Base-by-base conservation (phyloP, 1,139 yeast genomes). In the Saccharomyces pastorianus region DNA sequence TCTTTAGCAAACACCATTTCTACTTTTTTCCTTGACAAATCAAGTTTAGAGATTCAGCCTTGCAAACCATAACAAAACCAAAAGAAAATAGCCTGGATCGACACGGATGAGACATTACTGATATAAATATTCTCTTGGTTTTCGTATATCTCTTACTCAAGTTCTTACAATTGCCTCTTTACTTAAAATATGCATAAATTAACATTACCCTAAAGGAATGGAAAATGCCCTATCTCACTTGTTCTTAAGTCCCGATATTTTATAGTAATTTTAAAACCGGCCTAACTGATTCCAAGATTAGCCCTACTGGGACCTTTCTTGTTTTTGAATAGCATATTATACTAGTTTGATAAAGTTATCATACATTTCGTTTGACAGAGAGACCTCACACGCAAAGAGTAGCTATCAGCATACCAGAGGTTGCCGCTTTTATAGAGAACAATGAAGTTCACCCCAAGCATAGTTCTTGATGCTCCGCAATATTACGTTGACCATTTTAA, bases 401-500 rank as follows among this genome's bases (percentile, higher is more conserved):
- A 17, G 17, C 17, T 17, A 17, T 17, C 17, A 17, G 17, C 17
- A 17, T 17, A 17, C 23, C 23, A 20, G 23, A 20, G 23, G 23
- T 20, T 20, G 23, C 23, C 23, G 26, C 8, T 17, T 17, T n/a
- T 25, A 34, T 28, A 26, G 44, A 34, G n/a, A 42, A 26, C 6
- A 26, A 81, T 82, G 85, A 80, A 79, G 65, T 70, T 83, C 32
- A 79, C 84, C 2, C 76, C 83, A 1, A 75, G 78, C 48, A 58
- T 75, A 17, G 59, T 83, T 3, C 56, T 69, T 6, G 76, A 75
- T 28, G 83, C 87, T 0, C 80, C 84, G 0, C 67, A 77, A 2
- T 81, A 76, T 60, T 69, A 66, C 53, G 67, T 63, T 44, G 65
- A 64, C 50, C 65, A 62, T 54, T 55, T 61, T 20, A 55, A 61